These are phyloP conservation scores for Daldinia sp. DNA, from an alignment of 2,329 filamentous ascomycete species.

Conservation along the genomic window DNA sequence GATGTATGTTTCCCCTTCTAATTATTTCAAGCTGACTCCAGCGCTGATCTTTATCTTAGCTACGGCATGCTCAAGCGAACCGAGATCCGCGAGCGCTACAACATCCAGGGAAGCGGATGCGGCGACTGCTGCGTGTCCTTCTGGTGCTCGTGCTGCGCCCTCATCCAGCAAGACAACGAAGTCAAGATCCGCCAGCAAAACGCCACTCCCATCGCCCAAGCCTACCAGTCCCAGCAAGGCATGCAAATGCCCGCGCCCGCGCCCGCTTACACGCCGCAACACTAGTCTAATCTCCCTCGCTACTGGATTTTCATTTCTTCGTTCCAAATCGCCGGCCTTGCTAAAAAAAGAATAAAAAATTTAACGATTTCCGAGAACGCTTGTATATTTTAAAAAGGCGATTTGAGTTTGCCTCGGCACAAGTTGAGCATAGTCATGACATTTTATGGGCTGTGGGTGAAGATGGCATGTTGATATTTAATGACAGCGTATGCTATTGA, in stretches of 20 bases:
- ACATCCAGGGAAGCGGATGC: constrained; percentile 53
- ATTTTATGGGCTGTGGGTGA: not conserved
- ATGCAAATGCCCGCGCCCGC: constrained; percentile 46
- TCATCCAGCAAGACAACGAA: constrained; percentile 59
- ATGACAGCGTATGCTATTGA: not conserved
- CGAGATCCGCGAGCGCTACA: constrained; percentile 54
- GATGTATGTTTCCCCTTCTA: constrained; percentile 41
- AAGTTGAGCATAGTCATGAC: not conserved
- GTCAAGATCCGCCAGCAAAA: constrained; percentile 42
- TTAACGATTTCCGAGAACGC: not conserved
- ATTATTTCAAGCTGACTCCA: not conserved
- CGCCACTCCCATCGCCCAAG: constrained; percentile 38
- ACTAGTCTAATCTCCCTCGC: not conserved
- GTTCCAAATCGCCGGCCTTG: not conserved
- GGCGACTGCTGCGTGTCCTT: constrained; percentile 53
- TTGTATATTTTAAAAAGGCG: not conserved
- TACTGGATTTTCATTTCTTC: not conserved
- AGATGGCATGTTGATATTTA: not conserved
- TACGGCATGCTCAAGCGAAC: constrained; percentile 54
- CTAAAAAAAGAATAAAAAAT: not conserved
- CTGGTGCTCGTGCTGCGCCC: constrained; percentile 57
- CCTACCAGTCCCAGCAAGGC: constrained; percentile 45
- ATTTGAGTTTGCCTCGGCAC: not conserved
- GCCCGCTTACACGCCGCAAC: constrained; percentile 34
- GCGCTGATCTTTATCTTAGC: constrained; percentile 39